A percentile compares a stretch with the other conserved stretches of the same genome.
phyloP scores from a whole-genome alignment of 1,284 basidiomycete genomes.

The Puccinia coronata region DNA sequence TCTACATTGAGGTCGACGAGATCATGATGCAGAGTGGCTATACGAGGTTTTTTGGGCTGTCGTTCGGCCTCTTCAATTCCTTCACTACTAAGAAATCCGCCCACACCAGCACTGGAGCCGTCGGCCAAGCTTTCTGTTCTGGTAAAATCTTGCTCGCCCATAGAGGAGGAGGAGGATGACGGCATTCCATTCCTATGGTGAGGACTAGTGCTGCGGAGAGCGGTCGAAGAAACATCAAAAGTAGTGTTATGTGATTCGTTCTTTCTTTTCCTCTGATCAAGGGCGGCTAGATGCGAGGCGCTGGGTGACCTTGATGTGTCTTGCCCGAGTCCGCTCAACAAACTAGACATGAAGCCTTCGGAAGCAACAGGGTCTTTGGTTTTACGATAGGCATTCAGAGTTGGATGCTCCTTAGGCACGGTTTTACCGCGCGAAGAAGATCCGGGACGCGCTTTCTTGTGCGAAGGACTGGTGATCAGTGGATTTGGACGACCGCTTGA shows the following conservation, averaged over 20 bases:
- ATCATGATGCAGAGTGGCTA: conserved; percentile 32
- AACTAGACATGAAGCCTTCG: conserved; percentile 42
- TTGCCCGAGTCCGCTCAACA: conserved; percentile 38
- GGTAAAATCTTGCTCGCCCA: conserved; percentile 10
- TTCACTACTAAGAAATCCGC: conserved; percentile 45
- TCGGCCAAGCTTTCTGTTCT: not conserved
- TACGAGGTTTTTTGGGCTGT: conserved; percentile 41
- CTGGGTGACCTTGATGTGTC: not conserved
- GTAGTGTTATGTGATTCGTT: not conserved
- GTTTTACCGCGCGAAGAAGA: not conserved
- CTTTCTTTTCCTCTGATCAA: conserved; percentile 42
- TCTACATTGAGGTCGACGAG: conserved; percentile 35
- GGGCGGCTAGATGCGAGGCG: not conserved
- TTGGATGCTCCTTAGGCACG: not conserved
- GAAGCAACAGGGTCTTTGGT: conserved; percentile 20
- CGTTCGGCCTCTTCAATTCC: conserved; percentile 20
- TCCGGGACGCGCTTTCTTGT: conserved; percentile 3
- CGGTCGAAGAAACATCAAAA: not conserved
- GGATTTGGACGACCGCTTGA: not conserved
- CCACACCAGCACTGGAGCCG: conserved; percentile 26
- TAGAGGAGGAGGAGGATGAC: conserved; percentile 19
- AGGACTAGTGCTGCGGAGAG: not conserved
- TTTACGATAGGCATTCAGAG: conserved; percentile 39
- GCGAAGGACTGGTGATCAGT: not conserved
- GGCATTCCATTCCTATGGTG: conserved; percentile 11